Conservation (phyloP, 768 basidiomycete species). For the Chlorophyllum brunneum region DNA sequence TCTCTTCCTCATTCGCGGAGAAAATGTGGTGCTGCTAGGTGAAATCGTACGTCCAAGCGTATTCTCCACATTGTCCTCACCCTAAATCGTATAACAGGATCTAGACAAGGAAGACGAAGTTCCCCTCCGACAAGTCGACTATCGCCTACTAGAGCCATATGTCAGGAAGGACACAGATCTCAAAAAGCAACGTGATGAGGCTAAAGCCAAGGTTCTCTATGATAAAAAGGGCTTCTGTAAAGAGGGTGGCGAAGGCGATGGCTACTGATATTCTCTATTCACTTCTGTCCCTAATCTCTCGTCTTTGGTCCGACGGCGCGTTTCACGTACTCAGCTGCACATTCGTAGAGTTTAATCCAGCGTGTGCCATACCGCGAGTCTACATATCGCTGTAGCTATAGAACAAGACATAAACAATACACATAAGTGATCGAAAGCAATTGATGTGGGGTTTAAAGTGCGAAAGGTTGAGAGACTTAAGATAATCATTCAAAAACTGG, state of each 20-base stretch:
- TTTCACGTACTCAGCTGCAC: not conserved
- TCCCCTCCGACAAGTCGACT: slow-evolving; percentile 72
- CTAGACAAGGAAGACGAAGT: slow-evolving; percentile 90
- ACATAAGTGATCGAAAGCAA: slow-evolving; percentile 8
- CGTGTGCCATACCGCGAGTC: slow-evolving; percentile 1
- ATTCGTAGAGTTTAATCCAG: not conserved
- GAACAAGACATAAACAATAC: slow-evolving; percentile 12
- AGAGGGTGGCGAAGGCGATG: slow-evolving; percentile 95
- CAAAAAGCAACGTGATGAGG: slow-evolving; percentile 79
- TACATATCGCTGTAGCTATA: slow-evolving; percentile 12
- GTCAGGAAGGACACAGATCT: slow-evolving; percentile 69
- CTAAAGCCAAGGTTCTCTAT: slow-evolving; percentile 77
- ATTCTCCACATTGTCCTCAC: not conserved
- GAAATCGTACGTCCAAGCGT: slow-evolving; percentile 76
- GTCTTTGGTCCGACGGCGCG: not conserved
- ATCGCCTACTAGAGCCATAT: slow-evolving; percentile 62
- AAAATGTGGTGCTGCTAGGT: slow-evolving; percentile 95
- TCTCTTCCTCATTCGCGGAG: slow-evolving; percentile 92
- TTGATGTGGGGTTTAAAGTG: slow-evolving; percentile 7
- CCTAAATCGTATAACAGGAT: slow-evolving; percentile 49
- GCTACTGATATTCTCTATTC: slow-evolving; percentile 54
- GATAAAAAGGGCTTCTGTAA: slow-evolving; percentile 88
- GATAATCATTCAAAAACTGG: slow-evolving; percentile 10
- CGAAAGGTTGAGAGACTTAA: slow-evolving; percentile 9
- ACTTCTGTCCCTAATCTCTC: not conserved